Percentiles rank a stretch among this genome's conserved stretches.
Evolutionary conservation across 164 flowering plant genomes (phyloP).

Genomic region (Magnolia kwangsiensis): DNA sequence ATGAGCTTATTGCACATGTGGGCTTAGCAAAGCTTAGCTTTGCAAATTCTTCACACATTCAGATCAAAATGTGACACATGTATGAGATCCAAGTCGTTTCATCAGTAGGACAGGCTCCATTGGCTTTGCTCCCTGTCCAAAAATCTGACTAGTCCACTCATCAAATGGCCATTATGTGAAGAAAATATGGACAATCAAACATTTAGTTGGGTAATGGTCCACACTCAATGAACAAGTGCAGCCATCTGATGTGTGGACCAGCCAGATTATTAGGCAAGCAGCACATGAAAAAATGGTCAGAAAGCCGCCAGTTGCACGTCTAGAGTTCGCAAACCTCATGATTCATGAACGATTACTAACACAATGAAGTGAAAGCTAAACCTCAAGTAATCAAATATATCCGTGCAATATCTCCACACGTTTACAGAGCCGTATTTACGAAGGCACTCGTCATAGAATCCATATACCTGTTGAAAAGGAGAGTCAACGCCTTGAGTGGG

Average conservation of each 20-base stretch:
- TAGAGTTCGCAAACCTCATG: not conserved
- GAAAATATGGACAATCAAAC: not conserved
- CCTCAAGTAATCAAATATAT: conserved; percentile 97
- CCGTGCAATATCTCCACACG: conserved; percentile 99
- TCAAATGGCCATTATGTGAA: no score
- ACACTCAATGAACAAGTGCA: not conserved
- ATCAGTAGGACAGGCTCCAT: not conserved
- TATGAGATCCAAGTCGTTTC: not conserved
- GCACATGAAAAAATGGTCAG: not conserved
- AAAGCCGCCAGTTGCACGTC: not conserved
- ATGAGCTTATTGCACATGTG: no score
- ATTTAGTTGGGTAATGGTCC: not conserved
- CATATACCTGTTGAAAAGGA: conserved; percentile 72
- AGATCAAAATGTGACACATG: no score
- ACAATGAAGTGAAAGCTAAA: conserved; percentile 19
- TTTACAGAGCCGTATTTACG: conserved; percentile 99
- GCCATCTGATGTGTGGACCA: not conserved
- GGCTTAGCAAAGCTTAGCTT: no score
- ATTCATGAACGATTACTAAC: not conserved
- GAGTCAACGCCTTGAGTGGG: conserved; percentile 3
- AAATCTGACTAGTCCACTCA: no score
- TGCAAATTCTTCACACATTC: not conserved
- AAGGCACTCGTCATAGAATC: conserved; percentile 96
- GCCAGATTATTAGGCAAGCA: not conserved
- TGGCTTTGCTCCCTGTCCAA: no score